Evolutionary conservation across 192 early-diverging fungal species (phyloP).

Genomic region (Phycomyces nitens): DNA sequence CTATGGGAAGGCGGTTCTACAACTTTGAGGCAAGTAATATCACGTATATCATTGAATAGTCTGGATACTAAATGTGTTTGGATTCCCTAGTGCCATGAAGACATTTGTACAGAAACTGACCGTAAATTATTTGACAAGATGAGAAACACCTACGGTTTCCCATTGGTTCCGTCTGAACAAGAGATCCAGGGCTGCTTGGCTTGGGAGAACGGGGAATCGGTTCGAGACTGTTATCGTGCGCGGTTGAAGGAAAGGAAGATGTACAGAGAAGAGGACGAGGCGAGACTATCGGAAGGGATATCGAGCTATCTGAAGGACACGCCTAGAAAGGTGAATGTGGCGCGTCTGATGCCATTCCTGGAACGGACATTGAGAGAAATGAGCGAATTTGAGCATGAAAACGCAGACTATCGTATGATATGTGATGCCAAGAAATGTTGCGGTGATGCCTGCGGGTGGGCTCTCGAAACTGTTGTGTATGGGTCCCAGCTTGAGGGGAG

Average conservation of each 20-base stretch:
- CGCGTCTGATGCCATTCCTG: not conserved
- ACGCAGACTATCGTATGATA: not conserved
- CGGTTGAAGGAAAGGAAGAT: not conserved
- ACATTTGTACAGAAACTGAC: not conserved
- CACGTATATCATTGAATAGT: too few relatives aligned
- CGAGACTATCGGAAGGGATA: not conserved
- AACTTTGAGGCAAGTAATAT: conserved; percentile 11
- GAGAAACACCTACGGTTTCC: not conserved
- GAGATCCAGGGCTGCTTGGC: not conserved
- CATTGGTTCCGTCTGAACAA: not conserved
- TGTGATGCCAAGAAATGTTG: not conserved
- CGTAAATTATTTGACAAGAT: not conserved
- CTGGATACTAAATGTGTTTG: too few relatives aligned
- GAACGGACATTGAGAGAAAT: not conserved
- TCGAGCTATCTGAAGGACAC: too few relatives aligned
- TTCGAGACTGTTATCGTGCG: too few relatives aligned
- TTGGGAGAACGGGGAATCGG: too few relatives aligned
- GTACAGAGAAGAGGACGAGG: not conserved
- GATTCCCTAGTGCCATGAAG: not conserved
- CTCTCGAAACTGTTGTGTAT: not conserved
- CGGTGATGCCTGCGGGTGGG: not conserved
- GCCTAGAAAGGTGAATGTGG: not conserved
- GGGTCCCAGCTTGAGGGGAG: not conserved
- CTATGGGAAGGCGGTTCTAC: conserved; percentile 27
- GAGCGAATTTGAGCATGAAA: not conserved